phyloP scores from a whole-genome alignment of 495 filamentous ascomycete genomes.

The Hyaloscypha finlandica region DNA sequence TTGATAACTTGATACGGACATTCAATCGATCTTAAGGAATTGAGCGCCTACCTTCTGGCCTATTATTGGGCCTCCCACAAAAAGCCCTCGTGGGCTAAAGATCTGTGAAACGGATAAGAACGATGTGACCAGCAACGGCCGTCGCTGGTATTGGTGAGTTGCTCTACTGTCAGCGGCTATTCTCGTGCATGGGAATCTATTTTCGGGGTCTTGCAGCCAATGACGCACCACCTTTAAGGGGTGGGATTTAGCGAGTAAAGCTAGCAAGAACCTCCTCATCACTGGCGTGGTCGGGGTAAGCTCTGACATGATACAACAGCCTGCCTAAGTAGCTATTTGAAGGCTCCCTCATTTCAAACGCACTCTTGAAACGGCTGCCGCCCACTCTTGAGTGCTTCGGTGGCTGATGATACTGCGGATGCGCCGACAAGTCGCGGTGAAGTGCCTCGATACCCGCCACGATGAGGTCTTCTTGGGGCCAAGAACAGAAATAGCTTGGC shows the following conservation, averaged over 20 bases:
- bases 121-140: not conserved
- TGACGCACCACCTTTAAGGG: not conserved
- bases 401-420: not conserved
- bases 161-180: constrained; percentile 14
- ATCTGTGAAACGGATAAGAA: constrained; percentile 20
- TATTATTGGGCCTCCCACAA: constrained; percentile 24
- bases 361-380: not conserved
- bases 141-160: constrained; percentile 8
- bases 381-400: not conserved
- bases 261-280: constrained; percentile 3
- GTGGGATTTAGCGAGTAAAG: constrained; percentile 9
- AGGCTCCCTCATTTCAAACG: constrained; percentile 1
- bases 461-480: not conserved
- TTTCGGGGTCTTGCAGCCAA: constrained; percentile 3
- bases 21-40: constrained; percentile 21
- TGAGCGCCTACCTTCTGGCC: constrained; percentile 26
- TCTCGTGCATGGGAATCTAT: constrained; percentile 14
- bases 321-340: constrained; percentile 19
- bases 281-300: constrained; percentile 6
- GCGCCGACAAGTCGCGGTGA: not conserved
- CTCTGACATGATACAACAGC: constrained; percentile 16
- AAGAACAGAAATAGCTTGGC: not conserved
- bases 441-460: not conserved
- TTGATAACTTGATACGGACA: not conserved
- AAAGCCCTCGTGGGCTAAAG: constrained; percentile 5